Conservation (phyloP, 306 rosid genomes). For the Biancaea sappan region DNA sequence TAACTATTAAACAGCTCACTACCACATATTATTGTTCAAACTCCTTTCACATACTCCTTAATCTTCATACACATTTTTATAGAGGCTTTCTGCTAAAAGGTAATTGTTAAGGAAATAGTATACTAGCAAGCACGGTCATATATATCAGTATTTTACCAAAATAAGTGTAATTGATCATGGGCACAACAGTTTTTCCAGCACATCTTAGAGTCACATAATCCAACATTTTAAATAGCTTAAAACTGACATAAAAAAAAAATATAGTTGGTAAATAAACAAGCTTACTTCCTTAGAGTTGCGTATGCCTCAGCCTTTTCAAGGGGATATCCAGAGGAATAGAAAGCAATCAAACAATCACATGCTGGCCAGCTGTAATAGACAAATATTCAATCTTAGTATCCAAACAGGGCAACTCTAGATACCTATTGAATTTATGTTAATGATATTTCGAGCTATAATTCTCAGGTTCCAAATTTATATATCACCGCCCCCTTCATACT, state of each 20-base stretch:
- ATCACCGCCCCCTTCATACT: neutral
- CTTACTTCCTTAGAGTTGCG: conserved; percentile 95
- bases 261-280: conserved; percentile 32
- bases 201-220: conserved; percentile 27
- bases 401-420: neutral
- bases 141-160: conserved; percentile 16
- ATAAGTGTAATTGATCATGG: conserved; percentile 8
- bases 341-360: conserved; percentile 97
- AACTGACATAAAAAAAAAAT: conserved; percentile 22
- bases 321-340: conserved; percentile 92
- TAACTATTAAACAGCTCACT: neutral
- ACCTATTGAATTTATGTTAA: neutral
- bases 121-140: conserved; percentile 18
- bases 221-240: conserved; percentile 10
- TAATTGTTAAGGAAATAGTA: conserved; percentile 25
- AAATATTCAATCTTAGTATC: conserved; percentile 21
- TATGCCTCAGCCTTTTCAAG: conserved; percentile 90
- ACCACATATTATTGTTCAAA: neutral
- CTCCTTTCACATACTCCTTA: neutral
- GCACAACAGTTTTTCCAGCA: conserved; percentile 18
- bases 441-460: neutral
- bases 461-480: neutral
- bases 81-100: conserved; percentile 2
- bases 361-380: conserved; percentile 90
- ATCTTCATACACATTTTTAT: neutral